Percentiles rank a stretch among this genome's conserved stretches.
Conservation (phyloP, 2,329 filamentous ascomycete genomes). For the Xylariaceae sp. region DNA sequence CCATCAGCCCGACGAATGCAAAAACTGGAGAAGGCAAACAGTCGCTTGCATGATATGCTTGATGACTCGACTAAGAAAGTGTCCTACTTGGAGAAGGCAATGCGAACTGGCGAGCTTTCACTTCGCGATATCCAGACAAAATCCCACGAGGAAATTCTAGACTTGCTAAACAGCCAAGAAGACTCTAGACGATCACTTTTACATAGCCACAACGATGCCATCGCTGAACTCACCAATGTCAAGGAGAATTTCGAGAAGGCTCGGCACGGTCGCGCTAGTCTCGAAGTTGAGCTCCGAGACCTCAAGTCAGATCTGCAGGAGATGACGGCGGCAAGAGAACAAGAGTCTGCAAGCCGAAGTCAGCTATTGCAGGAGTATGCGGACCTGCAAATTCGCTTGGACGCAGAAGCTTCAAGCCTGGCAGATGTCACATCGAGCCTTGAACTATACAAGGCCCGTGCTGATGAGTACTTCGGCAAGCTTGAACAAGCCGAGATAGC, state of each 20-base stretch:
- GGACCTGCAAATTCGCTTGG: conserved; percentile 87
- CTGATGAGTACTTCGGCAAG: conserved; percentile 96
- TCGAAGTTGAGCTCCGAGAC: conserved; percentile 87
- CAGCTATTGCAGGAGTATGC: conserved; percentile 90
- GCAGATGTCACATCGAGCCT: conserved; percentile 81
- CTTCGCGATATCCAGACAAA: conserved; percentile 88
- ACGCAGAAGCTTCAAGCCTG: conserved; percentile 81
- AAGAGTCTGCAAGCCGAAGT: conserved; percentile 80
- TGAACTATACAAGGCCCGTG: conserved; percentile 82
- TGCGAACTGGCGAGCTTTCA: conserved; percentile 82
- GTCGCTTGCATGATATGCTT: conserved; percentile 84
- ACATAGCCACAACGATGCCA: conserved; percentile 78
- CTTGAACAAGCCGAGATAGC: conserved; percentile 95
- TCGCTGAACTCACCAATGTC: conserved; percentile 79
- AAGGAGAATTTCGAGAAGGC: conserved; percentile 85
- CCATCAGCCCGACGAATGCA: conserved; percentile 78
- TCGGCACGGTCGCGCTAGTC: conserved; percentile 70
- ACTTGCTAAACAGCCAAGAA: conserved; percentile 89
- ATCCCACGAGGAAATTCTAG: conserved; percentile 90
- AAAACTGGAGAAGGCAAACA: conserved; percentile 90
- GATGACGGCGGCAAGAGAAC: conserved; percentile 71
- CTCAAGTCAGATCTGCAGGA: conserved; percentile 79
- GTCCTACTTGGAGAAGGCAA: conserved; percentile 79
- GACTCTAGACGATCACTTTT: conserved; percentile 78
- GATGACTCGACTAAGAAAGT: conserved; percentile 93